A percentile compares a stretch with the other conserved stretches of the same genome.
Conservation (phyloP, 2,329 filamentous ascomycete species). For the Colletotrichum musicola region DNA sequence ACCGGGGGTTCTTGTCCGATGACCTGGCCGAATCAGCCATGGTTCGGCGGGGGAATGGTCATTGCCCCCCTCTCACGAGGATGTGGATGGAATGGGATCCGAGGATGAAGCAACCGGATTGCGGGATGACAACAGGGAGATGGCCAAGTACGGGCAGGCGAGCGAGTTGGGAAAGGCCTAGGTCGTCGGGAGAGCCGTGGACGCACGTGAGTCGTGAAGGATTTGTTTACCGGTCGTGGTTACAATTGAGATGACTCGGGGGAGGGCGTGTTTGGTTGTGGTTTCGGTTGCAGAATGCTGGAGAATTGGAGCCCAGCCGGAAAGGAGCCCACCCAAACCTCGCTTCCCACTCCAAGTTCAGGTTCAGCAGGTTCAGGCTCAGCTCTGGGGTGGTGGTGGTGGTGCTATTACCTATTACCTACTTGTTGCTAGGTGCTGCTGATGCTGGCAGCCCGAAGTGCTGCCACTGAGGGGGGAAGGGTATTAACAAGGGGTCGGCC, state of each 20-base stretch:
- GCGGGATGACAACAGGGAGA: conserved; percentile 4
- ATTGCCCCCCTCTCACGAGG: conserved; percentile 39
- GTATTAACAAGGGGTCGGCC: too few species aligned
- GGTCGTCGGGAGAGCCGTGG: conserved; percentile 12
- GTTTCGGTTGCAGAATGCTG: conserved; percentile 32
- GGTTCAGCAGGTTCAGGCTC: conserved; percentile 5
- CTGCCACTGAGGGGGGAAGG: too few species aligned
- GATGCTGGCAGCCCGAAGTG: too few species aligned
- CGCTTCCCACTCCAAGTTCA: conserved; percentile 1
- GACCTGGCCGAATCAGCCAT: conserved; percentile 42
- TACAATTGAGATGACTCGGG: conserved; percentile 32
- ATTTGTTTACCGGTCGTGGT: conserved; percentile 29
- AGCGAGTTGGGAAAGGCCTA: conserved; percentile 1
- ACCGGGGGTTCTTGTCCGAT: conserved; percentile 37
- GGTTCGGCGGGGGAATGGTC: conserved; percentile 36
- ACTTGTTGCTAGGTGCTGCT: too few species aligned
- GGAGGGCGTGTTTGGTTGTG: conserved; percentile 11
- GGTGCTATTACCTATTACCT: too few species aligned
- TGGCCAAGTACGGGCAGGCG: not conserved
- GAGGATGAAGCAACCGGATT: conserved; percentile 11
- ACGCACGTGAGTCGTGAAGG: conserved; percentile 31
- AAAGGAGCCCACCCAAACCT: conserved; percentile 19
- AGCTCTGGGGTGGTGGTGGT: too few species aligned
- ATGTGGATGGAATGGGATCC: conserved; percentile 28
- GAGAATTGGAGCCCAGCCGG: conserved; percentile 26